phyloP scores from a whole-genome alignment of 2,329 filamentous ascomycete species.

The Botryotinia narcissicola region DNA sequence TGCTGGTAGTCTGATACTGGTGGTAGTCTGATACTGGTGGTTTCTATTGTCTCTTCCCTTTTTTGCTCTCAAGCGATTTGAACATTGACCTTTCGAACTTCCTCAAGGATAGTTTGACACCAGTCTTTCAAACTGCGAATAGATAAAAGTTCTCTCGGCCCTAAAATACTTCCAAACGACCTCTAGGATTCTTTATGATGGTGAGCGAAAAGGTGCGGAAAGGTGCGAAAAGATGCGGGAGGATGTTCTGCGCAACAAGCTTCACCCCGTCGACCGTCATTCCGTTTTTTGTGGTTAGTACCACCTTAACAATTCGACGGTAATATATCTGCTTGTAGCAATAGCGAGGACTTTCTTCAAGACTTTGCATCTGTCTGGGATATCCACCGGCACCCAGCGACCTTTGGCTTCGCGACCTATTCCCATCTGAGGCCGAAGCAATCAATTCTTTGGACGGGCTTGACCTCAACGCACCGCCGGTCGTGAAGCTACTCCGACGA shows the following conservation, averaged over 20 bases:
- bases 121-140: background rate
- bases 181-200: background rate
- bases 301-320: background rate
- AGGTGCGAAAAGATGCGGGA: background rate
- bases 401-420: background rate
- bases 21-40: background rate
- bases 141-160: background rate
- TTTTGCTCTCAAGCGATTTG: background rate
- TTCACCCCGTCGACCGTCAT: background rate
- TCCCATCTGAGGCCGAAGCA: background rate
- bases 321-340: background rate
- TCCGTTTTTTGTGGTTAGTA: background rate
- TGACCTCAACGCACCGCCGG: background rate
- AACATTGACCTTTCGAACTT: background rate
- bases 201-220: background rate
- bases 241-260: background rate
- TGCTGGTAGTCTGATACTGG: background rate
- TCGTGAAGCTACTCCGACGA: background rate
- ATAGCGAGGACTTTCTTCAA: background rate
- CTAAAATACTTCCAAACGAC: background rate
- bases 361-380: background rate
- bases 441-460: background rate
- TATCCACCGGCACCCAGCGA: background rate
- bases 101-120: background rate
- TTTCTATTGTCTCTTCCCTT: background rate